phyloP scores from a whole-genome alignment of 768 basidiomycete species.

The Amanita pallidorosea region DNA sequence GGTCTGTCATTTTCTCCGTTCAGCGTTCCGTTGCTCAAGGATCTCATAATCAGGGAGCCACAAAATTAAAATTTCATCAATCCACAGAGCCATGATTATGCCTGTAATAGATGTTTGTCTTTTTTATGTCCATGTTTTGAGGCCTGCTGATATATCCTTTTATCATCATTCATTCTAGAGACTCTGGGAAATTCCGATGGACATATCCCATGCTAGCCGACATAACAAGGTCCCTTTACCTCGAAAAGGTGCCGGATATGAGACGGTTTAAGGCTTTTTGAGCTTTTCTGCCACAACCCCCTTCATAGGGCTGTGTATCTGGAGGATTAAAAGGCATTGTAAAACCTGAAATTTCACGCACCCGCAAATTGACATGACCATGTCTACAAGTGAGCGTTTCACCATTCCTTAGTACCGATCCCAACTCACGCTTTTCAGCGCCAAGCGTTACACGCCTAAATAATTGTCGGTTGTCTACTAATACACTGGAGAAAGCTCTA shows the following conservation, averaged over 20 bases:
- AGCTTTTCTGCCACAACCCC: background rate
- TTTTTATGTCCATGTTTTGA: background rate
- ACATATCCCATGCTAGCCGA: background rate
- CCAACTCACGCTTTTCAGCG: background rate
- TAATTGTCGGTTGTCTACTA: background rate
- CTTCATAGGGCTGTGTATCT: background rate
- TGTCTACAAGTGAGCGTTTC: background rate
- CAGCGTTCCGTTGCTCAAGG: background rate
- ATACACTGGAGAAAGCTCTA: too few relatives aligned
- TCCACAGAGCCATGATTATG: background rate
- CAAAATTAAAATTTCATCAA: background rate
- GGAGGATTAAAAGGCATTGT: background rate
- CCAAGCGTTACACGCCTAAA: constrained; percentile 2
- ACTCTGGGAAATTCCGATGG: background rate
- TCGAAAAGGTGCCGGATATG: background rate
- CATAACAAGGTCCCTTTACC: background rate
- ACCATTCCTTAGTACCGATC: background rate
- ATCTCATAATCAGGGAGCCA: background rate
- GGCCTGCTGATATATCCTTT: background rate
- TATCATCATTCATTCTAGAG: background rate
- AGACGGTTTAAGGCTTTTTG: background rate
- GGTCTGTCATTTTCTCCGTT: background rate
- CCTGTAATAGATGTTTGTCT: background rate
- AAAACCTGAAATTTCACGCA: background rate
- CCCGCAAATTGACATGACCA: background rate